Evolutionary conservation across 2,329 filamentous ascomycete species (phyloP).

Genomic region (Colletotrichum liaoningense): DNA sequence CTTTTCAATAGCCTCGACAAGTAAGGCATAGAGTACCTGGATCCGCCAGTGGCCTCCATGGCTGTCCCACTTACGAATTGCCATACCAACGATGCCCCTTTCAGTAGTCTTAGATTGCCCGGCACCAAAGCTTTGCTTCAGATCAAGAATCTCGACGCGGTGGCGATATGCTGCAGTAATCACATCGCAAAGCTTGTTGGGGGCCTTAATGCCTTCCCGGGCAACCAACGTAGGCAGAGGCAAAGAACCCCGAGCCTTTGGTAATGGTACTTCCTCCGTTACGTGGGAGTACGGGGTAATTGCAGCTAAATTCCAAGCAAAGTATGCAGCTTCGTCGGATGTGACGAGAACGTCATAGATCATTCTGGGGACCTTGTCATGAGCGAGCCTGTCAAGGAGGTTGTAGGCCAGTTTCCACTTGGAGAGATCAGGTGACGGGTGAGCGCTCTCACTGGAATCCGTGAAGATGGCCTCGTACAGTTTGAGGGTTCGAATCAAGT

Average conservation of each 20-base stretch:
- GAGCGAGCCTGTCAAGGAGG: conserved; percentile 65
- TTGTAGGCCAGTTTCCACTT: conserved; percentile 75
- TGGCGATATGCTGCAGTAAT: conserved; percentile 74
- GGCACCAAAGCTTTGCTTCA: conserved; percentile 67
- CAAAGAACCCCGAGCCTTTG: conserved; percentile 57
- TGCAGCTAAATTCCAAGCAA: conserved; percentile 82
- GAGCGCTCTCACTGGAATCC: conserved; percentile 67
- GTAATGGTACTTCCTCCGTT: conserved; percentile 50
- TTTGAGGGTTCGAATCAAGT: conserved; percentile 72
- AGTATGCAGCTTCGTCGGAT: conserved; percentile 73
- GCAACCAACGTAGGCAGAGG: conserved; percentile 70
- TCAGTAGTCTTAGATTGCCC: conserved; percentile 58
- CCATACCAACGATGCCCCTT: conserved; percentile 78
- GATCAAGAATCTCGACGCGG: conserved; percentile 68
- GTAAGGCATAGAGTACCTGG: conserved; percentile 75
- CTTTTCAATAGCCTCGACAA: conserved; percentile 69
- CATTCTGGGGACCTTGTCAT: conserved; percentile 56
- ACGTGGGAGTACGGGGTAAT: conserved; percentile 78
- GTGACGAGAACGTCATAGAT: conserved; percentile 68
- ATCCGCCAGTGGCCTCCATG: conserved; percentile 74
- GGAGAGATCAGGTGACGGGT: conserved; percentile 65
- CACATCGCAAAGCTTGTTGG: conserved; percentile 79
- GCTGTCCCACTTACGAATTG: conserved; percentile 77
- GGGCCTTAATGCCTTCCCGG: conserved; percentile 81
- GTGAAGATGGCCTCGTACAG: conserved; percentile 82